These are phyloP conservation scores for Triangularia setosa DNA, from an alignment of 2,329 filamentous ascomycete genomes.

Conservation along the genomic window DNA sequence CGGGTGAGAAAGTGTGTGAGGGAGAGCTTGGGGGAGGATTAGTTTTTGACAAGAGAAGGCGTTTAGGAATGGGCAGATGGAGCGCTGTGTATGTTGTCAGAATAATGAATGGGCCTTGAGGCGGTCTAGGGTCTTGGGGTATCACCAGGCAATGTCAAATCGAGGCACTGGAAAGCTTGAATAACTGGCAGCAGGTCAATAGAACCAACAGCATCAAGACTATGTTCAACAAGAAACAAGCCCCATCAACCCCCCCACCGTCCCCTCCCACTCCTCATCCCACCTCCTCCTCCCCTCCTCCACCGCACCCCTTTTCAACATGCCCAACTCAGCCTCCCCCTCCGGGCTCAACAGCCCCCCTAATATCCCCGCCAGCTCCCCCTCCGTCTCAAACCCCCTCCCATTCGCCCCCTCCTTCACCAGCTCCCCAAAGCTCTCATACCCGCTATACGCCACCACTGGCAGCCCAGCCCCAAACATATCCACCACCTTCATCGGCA, in stretches of 20 bases:
- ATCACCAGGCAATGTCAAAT: no score
- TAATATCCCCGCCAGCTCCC: conserved; percentile 62
- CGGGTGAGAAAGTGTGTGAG: conserved; percentile 74
- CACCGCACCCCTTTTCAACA: conserved; percentile 64
- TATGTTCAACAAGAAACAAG: conserved; percentile 28
- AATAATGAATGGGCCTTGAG: no score
- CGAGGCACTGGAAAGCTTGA: background rate
- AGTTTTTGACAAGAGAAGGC: conserved; percentile 9
- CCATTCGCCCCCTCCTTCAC: conserved; percentile 85
- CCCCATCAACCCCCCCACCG: conserved; percentile 70
- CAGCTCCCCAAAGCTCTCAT: conserved; percentile 87
- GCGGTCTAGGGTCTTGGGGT: no score
- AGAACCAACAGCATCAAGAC: background rate
- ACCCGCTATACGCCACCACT: conserved; percentile 79
- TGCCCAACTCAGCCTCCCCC: conserved; percentile 51
- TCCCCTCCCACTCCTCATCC: conserved; percentile 88
- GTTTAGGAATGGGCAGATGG: no score
- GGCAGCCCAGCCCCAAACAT: conserved; percentile 96
- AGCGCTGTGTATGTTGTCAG: no score
- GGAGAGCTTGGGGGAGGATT: conserved; percentile 75
- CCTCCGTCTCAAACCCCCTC: conserved; percentile 71
- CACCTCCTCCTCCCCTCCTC: conserved; percentile 74
- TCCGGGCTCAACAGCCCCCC: conserved; percentile 56
- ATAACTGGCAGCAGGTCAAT: no score
- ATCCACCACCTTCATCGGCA: conserved; percentile 99